Percentiles rank a stretch among this genome's conserved stretches.
Conservation (phyloP, 495 filamentous ascomycete genomes). For the Clohesyomyces aquaticus region DNA sequence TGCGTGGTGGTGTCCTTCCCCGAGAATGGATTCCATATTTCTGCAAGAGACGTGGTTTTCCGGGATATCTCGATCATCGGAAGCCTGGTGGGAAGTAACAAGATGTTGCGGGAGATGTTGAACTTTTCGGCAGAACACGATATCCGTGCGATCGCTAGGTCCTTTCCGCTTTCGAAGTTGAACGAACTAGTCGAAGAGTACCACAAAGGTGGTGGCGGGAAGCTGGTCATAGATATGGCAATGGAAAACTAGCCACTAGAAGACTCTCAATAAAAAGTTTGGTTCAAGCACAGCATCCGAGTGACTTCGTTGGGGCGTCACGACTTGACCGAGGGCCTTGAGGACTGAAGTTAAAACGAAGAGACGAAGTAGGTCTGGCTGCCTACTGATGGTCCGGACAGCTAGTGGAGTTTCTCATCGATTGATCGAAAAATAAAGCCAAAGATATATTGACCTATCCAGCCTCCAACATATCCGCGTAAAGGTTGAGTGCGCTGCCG, state of each 20-base stretch:
- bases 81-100: slow-evolving; percentile 49
- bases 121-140: slow-evolving; percentile 44
- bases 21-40: slow-evolving; percentile 47
- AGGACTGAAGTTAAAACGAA: no score
- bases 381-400: no score
- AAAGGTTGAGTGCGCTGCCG: slow-evolving; percentile 63
- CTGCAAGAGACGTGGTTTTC: slow-evolving; percentile 49
- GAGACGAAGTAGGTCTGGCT: no score
- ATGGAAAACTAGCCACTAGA: no score
- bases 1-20: slow-evolving; percentile 50
- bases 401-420: not conserved
- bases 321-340: not conserved
- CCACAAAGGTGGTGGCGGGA: slow-evolving; percentile 49
- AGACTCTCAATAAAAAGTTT: no score
- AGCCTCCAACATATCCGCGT: slow-evolving; percentile 67
- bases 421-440: no score
- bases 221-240: slow-evolving; percentile 51
- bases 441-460: slow-evolving; percentile 14
- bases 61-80: slow-evolving; percentile 48
- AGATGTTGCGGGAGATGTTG: slow-evolving; percentile 45
- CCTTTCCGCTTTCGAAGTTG: slow-evolving; percentile 44
- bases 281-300: no score
- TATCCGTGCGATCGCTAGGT: slow-evolving; percentile 45
- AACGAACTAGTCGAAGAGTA: slow-evolving; percentile 53
- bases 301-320: not conserved